Evolutionary conservation across 495 filamentous ascomycete genomes (phyloP).

Genomic region (Hypoxylon intermedium): DNA sequence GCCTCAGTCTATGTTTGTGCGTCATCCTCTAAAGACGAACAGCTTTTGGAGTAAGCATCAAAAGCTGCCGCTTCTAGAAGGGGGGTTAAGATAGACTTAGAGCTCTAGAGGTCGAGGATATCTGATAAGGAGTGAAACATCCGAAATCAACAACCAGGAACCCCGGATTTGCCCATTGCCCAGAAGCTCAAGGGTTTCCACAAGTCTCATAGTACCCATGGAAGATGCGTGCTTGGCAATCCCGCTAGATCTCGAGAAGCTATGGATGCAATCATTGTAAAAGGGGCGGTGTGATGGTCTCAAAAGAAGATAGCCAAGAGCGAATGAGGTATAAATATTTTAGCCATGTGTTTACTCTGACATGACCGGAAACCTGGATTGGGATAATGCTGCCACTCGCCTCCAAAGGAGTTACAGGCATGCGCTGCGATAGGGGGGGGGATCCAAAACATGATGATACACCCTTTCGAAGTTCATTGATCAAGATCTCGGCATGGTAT

Average conservation of each 20-base stretch:
- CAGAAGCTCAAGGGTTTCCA: background rate
- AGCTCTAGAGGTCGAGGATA: background rate
- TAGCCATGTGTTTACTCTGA: background rate
- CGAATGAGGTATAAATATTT: background rate
- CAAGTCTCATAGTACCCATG: background rate
- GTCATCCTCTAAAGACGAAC: background rate
- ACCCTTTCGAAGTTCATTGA: background rate
- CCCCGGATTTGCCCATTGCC: too few relatives aligned
- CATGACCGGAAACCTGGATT: background rate
- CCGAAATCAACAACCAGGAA: background rate
- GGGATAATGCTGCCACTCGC: background rate
- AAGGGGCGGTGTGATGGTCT: slow-evolving; percentile 4
- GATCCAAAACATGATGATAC: background rate
- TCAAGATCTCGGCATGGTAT: too few relatives aligned
- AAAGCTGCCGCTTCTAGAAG: background rate
- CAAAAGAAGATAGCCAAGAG: too few relatives aligned
- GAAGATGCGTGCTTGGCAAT: background rate
- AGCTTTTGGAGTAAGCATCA: background rate
- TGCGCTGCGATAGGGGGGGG: background rate
- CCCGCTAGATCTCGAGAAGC: background rate
- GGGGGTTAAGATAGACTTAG: background rate
- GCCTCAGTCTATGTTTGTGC: background rate
- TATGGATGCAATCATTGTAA: background rate
- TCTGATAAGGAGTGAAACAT: background rate
- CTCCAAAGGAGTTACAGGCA: too few relatives aligned